These are phyloP conservation scores for Talaromyces sp. DNA, from an alignment of 2,329 filamentous ascomycete species.

Conservation along the genomic window DNA sequence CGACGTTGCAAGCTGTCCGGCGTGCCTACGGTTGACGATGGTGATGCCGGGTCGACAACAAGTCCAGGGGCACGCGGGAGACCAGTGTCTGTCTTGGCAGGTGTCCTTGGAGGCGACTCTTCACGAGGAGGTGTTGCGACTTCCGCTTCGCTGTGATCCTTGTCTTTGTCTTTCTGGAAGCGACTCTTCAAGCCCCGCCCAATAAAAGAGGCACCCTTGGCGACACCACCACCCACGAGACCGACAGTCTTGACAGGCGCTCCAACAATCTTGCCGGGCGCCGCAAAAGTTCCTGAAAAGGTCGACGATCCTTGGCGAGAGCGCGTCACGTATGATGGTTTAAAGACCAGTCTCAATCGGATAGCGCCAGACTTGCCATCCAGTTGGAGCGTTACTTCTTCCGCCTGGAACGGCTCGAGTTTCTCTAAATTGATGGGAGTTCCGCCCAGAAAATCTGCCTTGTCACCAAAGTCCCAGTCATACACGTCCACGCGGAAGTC, in stretches of 20 bases:
- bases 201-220: constrained; percentile 86
- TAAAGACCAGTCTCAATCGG: constrained; percentile 81
- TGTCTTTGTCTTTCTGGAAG: constrained; percentile 56
- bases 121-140: constrained; percentile 14
- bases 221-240: constrained; percentile 74
- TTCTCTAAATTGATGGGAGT: constrained; percentile 69
- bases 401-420: constrained; percentile 77
- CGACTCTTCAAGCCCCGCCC: constrained; percentile 67
- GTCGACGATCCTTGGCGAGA: constrained; percentile 85
- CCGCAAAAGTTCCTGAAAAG: constrained; percentile 83
- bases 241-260: constrained; percentile 92
- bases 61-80: constrained; percentile 20
- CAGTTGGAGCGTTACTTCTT: constrained; percentile 68
- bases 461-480: constrained; percentile 96
- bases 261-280: constrained; percentile 84
- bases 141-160: constrained; percentile 37
- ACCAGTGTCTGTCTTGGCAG: constrained; percentile 12
- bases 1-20: constrained; percentile 24
- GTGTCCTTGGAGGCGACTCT: constrained; percentile 14
- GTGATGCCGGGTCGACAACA: constrained; percentile 22
- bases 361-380: constrained; percentile 87
- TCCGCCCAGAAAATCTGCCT: constrained; percentile 82
- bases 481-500: constrained; percentile 79
- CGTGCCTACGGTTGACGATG: constrained; percentile 15
- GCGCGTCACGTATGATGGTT: constrained; percentile 83